Base-by-base conservation (phyloP, 2,329 filamentous ascomycete genomes). In the Neonectria magnoliae region DNA sequence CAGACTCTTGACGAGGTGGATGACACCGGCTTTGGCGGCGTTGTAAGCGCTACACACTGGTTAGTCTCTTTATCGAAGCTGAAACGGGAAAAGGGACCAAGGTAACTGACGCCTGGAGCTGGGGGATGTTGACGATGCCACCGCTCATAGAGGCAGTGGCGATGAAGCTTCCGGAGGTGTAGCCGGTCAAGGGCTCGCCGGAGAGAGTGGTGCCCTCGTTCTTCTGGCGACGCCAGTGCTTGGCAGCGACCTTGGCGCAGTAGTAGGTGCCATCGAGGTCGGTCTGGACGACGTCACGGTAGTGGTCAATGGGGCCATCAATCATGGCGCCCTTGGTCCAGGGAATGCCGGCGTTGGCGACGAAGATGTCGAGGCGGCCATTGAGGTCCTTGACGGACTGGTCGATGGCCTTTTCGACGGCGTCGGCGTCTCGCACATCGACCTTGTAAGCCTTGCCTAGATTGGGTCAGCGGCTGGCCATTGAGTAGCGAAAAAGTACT, bases 211-310 rank as follows among this genome's bases (percentile, higher is more conserved):
- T 89, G 10, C 88, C 86, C 73, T 92, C 87, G 66, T 84, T 79
- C 80, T 89, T 89, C 76, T 93, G 91, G 25, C 88, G 82, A 45
- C 88, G 81, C 84, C 89, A 94, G 77, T 92, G 87, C 63, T 84
- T 81, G 5, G 88, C 91, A 0, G 90, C 91, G 0, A 87, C 88
- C 68, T 86, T 85, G 41, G 91, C 91, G 74, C 88, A 91, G 83
- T 92, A 94, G 78, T 90, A 93, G 27, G 90, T 90, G 48, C 90
- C 90, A 76, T 93, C 90, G 14, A 94, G 78, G 76, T 94, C 90
- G 25, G 90, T 90, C 56, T 83, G 80, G 60, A 93, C 82, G 18
- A 94, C 90, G 57, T 88, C 85, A 50, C 84, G 84, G 81, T 92
- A 92, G 73, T 89, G 86, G 13, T 87, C 84, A n/a, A 91, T 74